A percentile compares a stretch with the other conserved stretches of the same genome.
Conservation (phyloP, 192 early-diverging fungal species). For the Coemansia reversa region DNA sequence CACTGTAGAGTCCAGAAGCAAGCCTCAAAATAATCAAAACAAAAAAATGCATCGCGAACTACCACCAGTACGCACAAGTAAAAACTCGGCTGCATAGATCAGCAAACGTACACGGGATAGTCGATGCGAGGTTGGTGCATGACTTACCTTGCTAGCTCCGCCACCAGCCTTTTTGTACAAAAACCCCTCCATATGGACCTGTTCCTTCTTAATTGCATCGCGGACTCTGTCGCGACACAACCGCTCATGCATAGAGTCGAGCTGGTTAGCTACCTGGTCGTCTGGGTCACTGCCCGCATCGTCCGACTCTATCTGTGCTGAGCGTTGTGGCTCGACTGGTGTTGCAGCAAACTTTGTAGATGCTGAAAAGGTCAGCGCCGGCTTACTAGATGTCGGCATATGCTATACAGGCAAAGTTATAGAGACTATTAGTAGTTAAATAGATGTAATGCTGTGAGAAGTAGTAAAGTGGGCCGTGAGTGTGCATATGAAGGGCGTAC, state of each 20-base stretch:
- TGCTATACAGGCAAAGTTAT: slow-evolving; percentile 19
- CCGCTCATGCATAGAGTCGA: slow-evolving; percentile 24
- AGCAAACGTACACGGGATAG: neutral
- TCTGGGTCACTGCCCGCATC: slow-evolving; percentile 46
- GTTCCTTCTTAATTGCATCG: slow-evolving; percentile 45
- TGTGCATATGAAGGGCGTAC: slow-evolving; percentile 16
- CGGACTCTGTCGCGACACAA: slow-evolving; percentile 40
- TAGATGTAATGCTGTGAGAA: neutral
- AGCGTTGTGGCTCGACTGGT: slow-evolving; percentile 8
- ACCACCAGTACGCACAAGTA: neutral
- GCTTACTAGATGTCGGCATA: slow-evolving; percentile 12
- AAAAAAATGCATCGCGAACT: neutral
- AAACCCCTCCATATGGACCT: slow-evolving; percentile 51
- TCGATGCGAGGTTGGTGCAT: neutral
- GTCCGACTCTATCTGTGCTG: slow-evolving; percentile 29
- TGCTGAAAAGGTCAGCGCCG: slow-evolving; percentile 42
- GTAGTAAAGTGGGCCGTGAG: neutral
- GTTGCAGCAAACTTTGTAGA: slow-evolving; percentile 41
- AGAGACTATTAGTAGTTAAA: neutral
- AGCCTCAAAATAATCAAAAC: slow-evolving; percentile 7
- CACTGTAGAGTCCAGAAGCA: slow-evolving; percentile 2
- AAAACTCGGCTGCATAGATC: neutral
- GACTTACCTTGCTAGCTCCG: slow-evolving; percentile 47
- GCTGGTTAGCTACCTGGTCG: slow-evolving; percentile 29
- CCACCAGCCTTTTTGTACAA: slow-evolving; percentile 47